These are phyloP conservation scores for Sporothrix sp. DNA, from an alignment of 2,329 filamentous ascomycete species.

Conservation along the genomic window DNA sequence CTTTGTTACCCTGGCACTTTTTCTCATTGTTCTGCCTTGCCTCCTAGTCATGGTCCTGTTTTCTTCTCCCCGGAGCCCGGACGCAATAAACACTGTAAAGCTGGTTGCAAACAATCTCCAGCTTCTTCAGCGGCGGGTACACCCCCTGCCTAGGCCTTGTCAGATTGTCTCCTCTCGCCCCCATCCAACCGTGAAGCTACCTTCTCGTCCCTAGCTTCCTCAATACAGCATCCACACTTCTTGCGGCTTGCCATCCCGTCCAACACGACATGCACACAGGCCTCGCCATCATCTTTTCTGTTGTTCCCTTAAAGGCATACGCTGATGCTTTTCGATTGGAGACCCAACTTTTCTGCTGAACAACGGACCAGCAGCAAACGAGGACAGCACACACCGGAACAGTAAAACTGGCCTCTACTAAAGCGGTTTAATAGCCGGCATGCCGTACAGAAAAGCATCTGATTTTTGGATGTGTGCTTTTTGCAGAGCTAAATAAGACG, in stretches of 20 bases:
- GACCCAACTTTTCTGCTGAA: not conserved
- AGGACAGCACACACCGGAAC: not conserved
- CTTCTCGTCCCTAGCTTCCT: no score
- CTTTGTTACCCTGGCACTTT: not conserved
- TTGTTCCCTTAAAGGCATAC: not conserved
- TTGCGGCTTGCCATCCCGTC: not conserved
- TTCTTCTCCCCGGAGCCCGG: no score
- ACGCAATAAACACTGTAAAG: slow-evolving; percentile 3
- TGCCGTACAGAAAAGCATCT: no score
- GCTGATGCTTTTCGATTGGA: no score
- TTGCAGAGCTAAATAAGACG: no score
- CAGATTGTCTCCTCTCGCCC: not conserved
- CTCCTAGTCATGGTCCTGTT: not conserved
- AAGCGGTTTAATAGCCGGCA: no score
- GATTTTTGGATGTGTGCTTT: no score
- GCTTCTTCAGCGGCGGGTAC: not conserved
- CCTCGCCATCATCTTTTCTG: not conserved
- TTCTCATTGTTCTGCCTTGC: not conserved
- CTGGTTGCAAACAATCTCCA: not conserved
- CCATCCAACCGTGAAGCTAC: not conserved
- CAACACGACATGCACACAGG: not conserved
- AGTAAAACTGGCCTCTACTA: no score
- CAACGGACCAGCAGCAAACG: not conserved
- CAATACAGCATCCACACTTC: no score
- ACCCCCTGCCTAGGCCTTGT: not conserved